Evolutionary conservation across 768 basidiomycete genomes (phyloP), one percentile per base, ranked within the genome.

Genomic region (Tricholomella constricta): DNA sequence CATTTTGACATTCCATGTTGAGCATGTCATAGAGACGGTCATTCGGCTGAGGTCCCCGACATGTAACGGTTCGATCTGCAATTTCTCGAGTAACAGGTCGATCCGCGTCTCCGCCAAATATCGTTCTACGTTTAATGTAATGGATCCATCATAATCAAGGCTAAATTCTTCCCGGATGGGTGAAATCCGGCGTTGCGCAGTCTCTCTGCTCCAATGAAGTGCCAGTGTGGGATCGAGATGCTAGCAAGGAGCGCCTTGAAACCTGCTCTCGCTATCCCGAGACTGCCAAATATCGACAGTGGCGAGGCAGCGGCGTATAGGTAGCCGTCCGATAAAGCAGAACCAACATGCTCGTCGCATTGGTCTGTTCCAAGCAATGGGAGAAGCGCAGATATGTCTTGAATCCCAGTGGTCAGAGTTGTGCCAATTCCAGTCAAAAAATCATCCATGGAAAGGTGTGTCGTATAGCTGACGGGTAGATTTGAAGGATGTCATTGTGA

Each of bases 321-420:
- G 25, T 56, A 62, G 1, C 64, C 64, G 3, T 42, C 35, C 6
- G 47, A 42, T 10, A 65, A 51, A 14, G 62, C 61, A 4, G 57
- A 62, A 29, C 52, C 50, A 23, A 64, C 40, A 35, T 59, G 62
- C 10, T 37, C 45, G 27, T 66, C 63, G 46, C 63, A 64, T 45
- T 64, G 63, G 17, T 60, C 56, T n/a, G n/a, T n/a, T n/a, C n/a
- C n/a, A n/a, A n/a, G n/a, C n/a, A n/a, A n/a, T n/a, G n/a, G n/a
- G n/a, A 66, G 56, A 23, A 66, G 54, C n/a, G 62, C 61, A 9
- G 63, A 55, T 17, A 64, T 63, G 38, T 64, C 56, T 42, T 64
- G 65, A 19, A 66, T 64, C 8, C 65, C 65, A 15, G 42, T 52
- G 1, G 57, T 58, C 5, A 62, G 48, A 1, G 59, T 61, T 9